Percentiles rank a stretch among this genome's conserved stretches.
Conservation (phyloP, 768 basidiomycete species). For the Podaxis mareebaensis region DNA sequence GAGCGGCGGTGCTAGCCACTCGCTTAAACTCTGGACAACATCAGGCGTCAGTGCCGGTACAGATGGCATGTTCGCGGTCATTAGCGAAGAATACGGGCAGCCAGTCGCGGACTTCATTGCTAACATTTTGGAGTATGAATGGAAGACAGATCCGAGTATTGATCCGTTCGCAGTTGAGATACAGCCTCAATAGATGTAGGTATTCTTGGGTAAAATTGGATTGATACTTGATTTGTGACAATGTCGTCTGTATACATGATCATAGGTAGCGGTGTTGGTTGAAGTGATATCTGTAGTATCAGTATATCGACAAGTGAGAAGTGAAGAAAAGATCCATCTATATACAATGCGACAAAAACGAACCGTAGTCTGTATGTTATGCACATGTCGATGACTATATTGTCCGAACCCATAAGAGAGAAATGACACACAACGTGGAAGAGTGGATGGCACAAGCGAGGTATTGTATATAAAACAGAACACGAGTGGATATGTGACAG, state of each 20-base stretch:
- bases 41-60: conserved; percentile 49
- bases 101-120: conserved; percentile 32
- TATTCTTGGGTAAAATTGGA: background rate
- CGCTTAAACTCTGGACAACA: conserved; percentile 50
- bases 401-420: background rate
- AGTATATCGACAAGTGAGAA: background rate
- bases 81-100: conserved; percentile 36
- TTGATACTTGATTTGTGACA: background rate
- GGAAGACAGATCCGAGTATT: conserved; percentile 35
- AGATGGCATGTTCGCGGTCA: conserved; percentile 38
- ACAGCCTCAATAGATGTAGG: background rate
- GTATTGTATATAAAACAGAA: conserved; percentile 9
- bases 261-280: background rate
- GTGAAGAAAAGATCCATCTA: conserved; percentile 1
- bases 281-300: conserved; percentile 2
- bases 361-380: conserved; percentile 3
- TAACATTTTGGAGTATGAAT: conserved; percentile 38
- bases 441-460: conserved; percentile 1
- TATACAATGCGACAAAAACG: conserved; percentile 8
- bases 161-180: conserved; percentile 38
- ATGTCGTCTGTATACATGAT: conserved; percentile 11
- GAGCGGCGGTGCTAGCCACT: conserved; percentile 19
- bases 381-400: background rate
- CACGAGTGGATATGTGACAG: background rate
- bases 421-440: background rate